These are phyloP conservation scores for Penicillium sp. DNA, from an alignment of 2,329 filamentous ascomycete genomes.

Conservation along the genomic window DNA sequence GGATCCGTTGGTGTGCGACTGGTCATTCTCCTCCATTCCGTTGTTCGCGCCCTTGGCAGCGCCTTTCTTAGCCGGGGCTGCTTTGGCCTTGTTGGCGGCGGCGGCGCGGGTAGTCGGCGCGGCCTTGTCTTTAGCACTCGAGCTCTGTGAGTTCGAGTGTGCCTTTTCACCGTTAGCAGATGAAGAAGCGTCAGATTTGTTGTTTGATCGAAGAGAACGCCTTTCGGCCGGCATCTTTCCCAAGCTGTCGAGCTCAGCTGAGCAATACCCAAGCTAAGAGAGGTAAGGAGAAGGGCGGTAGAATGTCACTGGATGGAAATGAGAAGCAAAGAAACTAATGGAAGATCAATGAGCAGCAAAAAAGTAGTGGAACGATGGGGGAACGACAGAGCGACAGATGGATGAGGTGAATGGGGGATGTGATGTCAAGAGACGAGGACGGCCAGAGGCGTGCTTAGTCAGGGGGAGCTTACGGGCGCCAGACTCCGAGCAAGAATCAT, in stretches of 20 bases:
- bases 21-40: conserved; percentile 71
- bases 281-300: conserved; percentile 24
- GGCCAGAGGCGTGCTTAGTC: conserved; percentile 34
- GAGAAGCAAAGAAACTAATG: conserved; percentile 13
- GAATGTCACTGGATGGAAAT: conserved; percentile 14
- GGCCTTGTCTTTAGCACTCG: conserved; percentile 47
- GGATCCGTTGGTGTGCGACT: conserved; percentile 65
- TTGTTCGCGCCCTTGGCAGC: conserved; percentile 38
- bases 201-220: conserved; percentile 48
- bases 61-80: conserved; percentile 36
- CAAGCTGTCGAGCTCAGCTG: conserved; percentile 34
- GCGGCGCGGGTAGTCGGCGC: conserved; percentile 42
- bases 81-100: conserved; percentile 43
- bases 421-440: conserved; percentile 42
- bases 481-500: conserved; percentile 12
- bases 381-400: conserved; percentile 14
- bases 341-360: conserved; percentile 10
- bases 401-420: conserved; percentile 34
- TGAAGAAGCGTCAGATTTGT: conserved; percentile 48
- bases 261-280: conserved; percentile 32
- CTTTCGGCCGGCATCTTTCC: conserved; percentile 49
- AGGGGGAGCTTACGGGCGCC: conserved; percentile 28
- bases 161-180: conserved; percentile 50
- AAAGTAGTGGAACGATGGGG: conserved; percentile 16
- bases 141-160: conserved; percentile 45